Base-by-base conservation (phyloP, 164 flowering plant species). In the Aristolochia fimbriata region DNA sequence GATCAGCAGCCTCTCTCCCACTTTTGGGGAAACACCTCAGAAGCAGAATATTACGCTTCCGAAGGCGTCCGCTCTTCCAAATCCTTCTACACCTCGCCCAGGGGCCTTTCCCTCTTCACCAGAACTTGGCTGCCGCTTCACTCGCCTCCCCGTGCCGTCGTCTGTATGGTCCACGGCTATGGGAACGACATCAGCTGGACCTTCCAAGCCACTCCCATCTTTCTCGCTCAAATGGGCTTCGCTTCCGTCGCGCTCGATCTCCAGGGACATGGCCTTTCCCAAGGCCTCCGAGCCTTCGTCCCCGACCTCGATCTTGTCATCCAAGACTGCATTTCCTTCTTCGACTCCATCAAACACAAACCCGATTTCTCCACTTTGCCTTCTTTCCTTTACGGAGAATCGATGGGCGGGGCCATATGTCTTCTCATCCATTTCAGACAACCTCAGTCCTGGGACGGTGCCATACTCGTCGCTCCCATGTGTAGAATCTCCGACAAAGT, bases 111-210 rank as follows among this genome's bases (percentile, higher is more conserved):
- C 43, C 17, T 88, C 73, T 91, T 91, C 89, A 85, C 91, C 41
- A 63, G 95, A 46, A 78, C 91, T 59, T 91, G 96, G 98, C 81
- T 66, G 2, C 96, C 97, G 1, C 64, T 68, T 55, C 43, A 72
- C 61, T 17, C 68, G 55, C 80, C 81, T 53, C 84, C 88, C 21
- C 81, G 82, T 5, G 98, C 70, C 67, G 55, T 85, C 76, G 62
- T 91, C 78, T 87, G 73, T 60, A 83, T 87, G 89, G 77, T 88
- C 71, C 98, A 91, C 54, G 98, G 96, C 66, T 91, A 88, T 58
- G 98, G 95, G 62, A 88, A 85, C 66, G 89, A 88, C 77, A 76
- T 87, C 77, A 80, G 86, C 77, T 88, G 96, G 95, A 88, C 88
- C 19, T 83, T 87, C 70, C 97, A 88, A 51, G 62, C 77, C 64